Evolutionary conservation across 306 rosid species (phyloP).

Genomic region (Lagenaria siceraria): DNA sequence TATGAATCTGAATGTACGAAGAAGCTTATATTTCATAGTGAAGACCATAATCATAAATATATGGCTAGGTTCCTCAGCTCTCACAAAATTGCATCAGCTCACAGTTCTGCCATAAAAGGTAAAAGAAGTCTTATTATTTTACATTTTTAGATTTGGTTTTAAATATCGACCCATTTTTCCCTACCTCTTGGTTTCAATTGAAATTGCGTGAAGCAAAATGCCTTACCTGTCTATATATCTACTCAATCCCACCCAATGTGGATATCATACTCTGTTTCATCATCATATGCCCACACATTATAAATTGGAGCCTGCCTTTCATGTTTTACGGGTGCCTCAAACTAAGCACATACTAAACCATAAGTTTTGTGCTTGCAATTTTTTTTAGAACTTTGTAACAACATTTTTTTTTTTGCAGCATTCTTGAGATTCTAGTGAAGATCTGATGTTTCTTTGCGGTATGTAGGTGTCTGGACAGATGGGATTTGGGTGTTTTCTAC

Average conservation of each 20-base stretch:
- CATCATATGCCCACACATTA: neutral
- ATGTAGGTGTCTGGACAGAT: constrained; percentile 91
- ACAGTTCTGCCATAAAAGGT: constrained; percentile 92
- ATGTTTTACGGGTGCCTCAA: neutral
- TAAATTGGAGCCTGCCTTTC: neutral
- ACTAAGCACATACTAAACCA: neutral
- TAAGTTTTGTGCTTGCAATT: neutral
- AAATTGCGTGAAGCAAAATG: neutral
- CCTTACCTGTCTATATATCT: neutral
- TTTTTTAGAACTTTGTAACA: neutral
- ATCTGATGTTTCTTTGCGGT: constrained; percentile 10
- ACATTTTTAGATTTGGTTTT: neutral
- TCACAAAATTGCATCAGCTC: constrained; percentile 57
- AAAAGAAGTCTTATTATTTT: neutral
- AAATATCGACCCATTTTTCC: neutral
- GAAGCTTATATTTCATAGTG: constrained; percentile 14
- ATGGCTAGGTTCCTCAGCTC: constrained; percentile 33
- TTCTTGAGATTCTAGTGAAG: neutral
- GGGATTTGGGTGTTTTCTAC: constrained; percentile 92
- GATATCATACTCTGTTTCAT: neutral
- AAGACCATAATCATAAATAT: constrained; percentile 20
- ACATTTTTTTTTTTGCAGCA: neutral
- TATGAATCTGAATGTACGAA: constrained; percentile 21
- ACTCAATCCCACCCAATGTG: neutral
- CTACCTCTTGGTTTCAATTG: neutral